phyloP scores from a whole-genome alignment of 2,329 filamentous ascomycete genomes.

The Fusarium begoniae region DNA sequence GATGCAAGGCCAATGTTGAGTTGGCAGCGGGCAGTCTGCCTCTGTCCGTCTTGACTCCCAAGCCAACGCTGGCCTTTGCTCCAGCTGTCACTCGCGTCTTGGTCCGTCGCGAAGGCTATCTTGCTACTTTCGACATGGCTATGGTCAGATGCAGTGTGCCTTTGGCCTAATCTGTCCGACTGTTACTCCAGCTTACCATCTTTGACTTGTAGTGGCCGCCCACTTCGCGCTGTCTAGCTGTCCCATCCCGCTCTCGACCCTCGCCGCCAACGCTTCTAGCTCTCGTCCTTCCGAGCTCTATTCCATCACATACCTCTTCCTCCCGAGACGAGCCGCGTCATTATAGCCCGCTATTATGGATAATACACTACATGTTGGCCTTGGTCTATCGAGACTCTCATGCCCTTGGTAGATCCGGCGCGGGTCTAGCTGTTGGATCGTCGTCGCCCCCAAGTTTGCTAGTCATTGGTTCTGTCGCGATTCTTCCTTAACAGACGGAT shows the following conservation, averaged over 20 bases:
- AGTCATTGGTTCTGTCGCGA: not conserved
- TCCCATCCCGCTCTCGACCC: not conserved
- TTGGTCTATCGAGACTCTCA: not conserved
- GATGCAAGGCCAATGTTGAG: not conserved
- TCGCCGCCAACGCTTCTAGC: not conserved
- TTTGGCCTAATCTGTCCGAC: not conserved
- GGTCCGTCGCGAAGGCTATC: accelerated
- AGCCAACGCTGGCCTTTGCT: not conserved
- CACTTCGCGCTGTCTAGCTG: not conserved
- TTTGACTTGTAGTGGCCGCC: not conserved
- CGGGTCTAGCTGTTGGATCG: too few species aligned
- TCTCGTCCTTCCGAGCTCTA: not conserved
- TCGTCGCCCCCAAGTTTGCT: not conserved
- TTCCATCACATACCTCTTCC: too few species aligned
- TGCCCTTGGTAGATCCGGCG: too few species aligned
- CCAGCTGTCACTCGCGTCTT: not conserved
- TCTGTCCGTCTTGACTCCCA: not conserved
- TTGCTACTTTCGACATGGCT: not conserved
- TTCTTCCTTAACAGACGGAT: not conserved
- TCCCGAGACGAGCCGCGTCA: not conserved
- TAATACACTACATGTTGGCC: not conserved
- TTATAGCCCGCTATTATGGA: not conserved
- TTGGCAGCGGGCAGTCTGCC: not conserved
- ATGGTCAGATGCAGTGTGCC: not conserved
- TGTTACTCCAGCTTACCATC: too few species aligned